Evolutionary conservation across 495 filamentous ascomycete species (phyloP), one percentile per base, ranked within the genome.

Genomic region (Endocarpon pusillum): DNA sequence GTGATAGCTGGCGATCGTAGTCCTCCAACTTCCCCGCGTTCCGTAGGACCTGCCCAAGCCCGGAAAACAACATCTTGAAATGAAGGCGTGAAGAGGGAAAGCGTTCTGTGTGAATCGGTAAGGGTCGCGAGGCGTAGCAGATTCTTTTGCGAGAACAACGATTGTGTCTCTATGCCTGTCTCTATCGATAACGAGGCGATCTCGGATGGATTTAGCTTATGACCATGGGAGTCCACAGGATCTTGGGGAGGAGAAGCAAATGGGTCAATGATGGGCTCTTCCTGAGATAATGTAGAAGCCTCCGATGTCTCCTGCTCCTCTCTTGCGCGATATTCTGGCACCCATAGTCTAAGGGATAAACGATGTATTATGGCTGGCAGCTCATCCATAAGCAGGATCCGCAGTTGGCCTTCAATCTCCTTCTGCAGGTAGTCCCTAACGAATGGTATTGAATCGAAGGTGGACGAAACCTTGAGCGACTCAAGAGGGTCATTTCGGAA

Each of bases 401-500:
- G 71, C 21, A 97, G 59, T 51, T 96, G 89, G n/a, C 66, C 75
- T 56, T 97, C 89, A 46, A 97, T 97, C 37, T 87, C 91, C 47
- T 80, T 84, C 48, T 97, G 89, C 30, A 97, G 63, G 54, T 94
- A 97, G 49, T 96, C 87, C 36, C 87, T 75, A 35, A 97, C 87
- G 44, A 96, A 97, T 7, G 87, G 87, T 45, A 97, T 97, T 8
- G 89, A 93, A 58, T 97, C 89, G 52, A 96, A 97, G 18, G 89
- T 97, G 37, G 84, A 93, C 2, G 89, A 94, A 40, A 97, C 89
- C 61, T 94, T 96, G 41, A 97, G 73, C 10, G 85, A 94, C 46
- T 97, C 89, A 34, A 97, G 72, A 2, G 89, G 89, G 54, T 97
- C 89, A 66, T 97, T 96, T 42, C 89, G 78, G 45, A 97, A 97